Base-by-base conservation (phyloP, 2,329 filamentous ascomycete species). In the Aaosphaeria pasadenensis region DNA sequence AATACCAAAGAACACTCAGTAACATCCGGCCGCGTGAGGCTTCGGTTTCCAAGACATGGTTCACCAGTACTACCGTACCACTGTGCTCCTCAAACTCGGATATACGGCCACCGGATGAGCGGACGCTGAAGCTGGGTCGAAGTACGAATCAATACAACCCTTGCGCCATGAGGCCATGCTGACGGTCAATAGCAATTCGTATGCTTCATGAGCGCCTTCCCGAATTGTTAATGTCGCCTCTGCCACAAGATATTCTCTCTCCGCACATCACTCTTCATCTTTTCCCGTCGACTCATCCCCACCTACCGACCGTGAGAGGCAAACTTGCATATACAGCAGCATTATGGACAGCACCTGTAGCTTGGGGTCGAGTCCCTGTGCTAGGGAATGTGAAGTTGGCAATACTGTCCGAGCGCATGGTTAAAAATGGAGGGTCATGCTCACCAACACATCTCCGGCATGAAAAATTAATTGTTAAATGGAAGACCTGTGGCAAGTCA, bases 331-430 rank as follows among this genome's bases (percentile, higher is more conserved):
- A 99, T 70, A 88, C 88, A 33, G 92, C 94, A 13, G 94, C 94
- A 3, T 77, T 99, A 35, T 97, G 91, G 91, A 96, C 94, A 0
- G 91, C 91, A 0, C 94, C 94, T 0, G 87, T 99, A 44, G 92
- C 91, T 30, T 99, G 94, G 94, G 95, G 95, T 62, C 84, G 89
- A 30, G 81, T 99, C 1, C 94, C 94, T 2, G 83, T 97, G 17
- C 81, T 96, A 31, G 91, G 92, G 56, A 95, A 96, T 62, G 89
- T 96, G 40, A 86, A 85, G 58, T 81, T 99, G 7, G 85, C 89
- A 59, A 94, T 99, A 45, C 72, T 95, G 13, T 92, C 89, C 9
- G 91, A 96, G 75, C 88, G 92, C 58, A 94, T 99, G 81, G 83
- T 87, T 11, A 70, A 72, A 48, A 81, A 82, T 51, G 79, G 63